phyloP scores from a whole-genome alignment of 768 basidiomycete genomes.

The Lyophyllum semitale region DNA sequence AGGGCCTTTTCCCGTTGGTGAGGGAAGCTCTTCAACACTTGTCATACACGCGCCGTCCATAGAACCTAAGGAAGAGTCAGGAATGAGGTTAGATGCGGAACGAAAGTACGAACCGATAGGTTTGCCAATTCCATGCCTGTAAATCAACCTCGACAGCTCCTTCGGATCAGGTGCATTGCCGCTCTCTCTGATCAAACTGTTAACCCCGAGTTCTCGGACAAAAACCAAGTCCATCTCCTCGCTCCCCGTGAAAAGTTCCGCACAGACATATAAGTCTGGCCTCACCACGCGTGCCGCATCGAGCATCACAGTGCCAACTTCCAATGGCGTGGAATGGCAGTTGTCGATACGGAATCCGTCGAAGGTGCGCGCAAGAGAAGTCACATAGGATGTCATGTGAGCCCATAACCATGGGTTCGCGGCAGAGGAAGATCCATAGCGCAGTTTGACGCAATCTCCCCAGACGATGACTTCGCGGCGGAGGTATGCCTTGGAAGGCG shows the following conservation, averaged over 20 bases:
- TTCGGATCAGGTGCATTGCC: conserved; percentile 90
- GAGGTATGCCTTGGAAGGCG: conserved; percentile 91
- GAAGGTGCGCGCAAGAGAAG: conserved; percentile 77
- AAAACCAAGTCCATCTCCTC: conserved; percentile 93
- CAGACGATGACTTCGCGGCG: conserved; percentile 96
- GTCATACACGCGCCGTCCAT: conserved; percentile 92
- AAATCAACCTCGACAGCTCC: conserved; percentile 85
- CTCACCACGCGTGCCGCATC: conserved; percentile 88
- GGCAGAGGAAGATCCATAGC: conserved; percentile 79
- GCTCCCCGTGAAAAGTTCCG: conserved; percentile 95
- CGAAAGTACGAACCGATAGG: conserved; percentile 68
- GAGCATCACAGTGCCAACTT: conserved; percentile 94
- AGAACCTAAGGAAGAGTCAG: conserved; percentile 58
- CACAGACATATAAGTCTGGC: conserved; percentile 94
- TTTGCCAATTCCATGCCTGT: conserved; percentile 89
- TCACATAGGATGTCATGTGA: conserved; percentile 86
- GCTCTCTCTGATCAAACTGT: conserved; percentile 93
- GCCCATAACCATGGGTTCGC: conserved; percentile 95
- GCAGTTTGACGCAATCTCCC: conserved; percentile 98
- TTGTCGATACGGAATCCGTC: conserved; percentile 99
- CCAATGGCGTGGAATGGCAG: conserved; percentile 94
- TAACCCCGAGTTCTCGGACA: conserved; percentile 90
- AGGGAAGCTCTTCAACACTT: conserved; percentile 71
- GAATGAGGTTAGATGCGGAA: neutral
- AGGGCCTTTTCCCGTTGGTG: conserved; percentile 83